Evolutionary conservation across 2,329 filamentous ascomycete species (phyloP), one percentile per base, ranked within the genome.

Genomic region (Waltergamsia citrina): DNA sequence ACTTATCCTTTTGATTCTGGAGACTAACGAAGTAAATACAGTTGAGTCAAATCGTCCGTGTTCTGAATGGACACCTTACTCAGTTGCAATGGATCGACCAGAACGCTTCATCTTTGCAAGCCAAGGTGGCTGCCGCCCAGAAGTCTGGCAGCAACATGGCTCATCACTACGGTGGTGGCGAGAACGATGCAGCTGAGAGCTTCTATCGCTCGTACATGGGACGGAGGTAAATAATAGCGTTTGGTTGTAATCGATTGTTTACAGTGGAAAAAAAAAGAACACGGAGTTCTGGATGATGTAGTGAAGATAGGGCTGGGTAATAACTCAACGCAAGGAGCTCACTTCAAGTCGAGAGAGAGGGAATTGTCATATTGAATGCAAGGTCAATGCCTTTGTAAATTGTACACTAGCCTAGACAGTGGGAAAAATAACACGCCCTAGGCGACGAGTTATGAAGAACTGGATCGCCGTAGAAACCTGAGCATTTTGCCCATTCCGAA

Each of bases 31-130:
- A 23, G 44, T 50, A 36, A 7, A 32, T 20, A 15, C 31, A n/a
- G 27, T 71, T 96, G 52, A 90, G 86, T 46, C 87, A 95, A 60
- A 94, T 98, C 50, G 90, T 96, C 34, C 81, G 86, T 42, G 87
- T 96, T 32, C 79, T 98, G 46, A 98, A 98, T 56, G 79, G 81
- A 17, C 92, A 98, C 56, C 76, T 98, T 24, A 78, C 80, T 23
- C 88, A 95, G 58, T 70, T 98, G 40, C 90, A 95, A 59, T 84
- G 83, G 64, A 96, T 98, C 55, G 90, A 96, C 52, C 76, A 79
- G 43, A 88, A 90, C 43, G 84, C 90, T 23, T 74, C 79, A 12
- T 73, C 80, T 21, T 68, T 96, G 34, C 84, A 93, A 56, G 71
- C 78, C 39, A 94, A 94, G 69, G 85, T 96, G 33, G 62, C 67